Conservation (phyloP, 2,329 filamentous ascomycete species). For the Onygenales sp. region DNA sequence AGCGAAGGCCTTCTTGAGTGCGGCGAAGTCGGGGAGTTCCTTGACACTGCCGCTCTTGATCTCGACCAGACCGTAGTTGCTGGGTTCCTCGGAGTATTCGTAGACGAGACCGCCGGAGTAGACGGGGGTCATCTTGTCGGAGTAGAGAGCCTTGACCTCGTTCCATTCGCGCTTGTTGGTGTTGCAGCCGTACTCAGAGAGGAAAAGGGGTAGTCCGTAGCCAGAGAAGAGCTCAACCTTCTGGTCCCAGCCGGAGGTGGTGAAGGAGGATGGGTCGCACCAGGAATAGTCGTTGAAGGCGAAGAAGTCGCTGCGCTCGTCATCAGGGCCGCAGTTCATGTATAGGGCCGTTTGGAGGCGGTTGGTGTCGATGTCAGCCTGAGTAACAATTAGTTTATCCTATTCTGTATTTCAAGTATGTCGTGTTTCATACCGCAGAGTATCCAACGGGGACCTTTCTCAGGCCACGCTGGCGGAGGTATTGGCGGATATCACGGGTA, state of each 20-base stretch:
- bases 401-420: neutral
- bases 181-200: slow-evolving; percentile 91
- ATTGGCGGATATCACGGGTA: slow-evolving; percentile 67
- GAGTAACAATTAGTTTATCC: neutral
- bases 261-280: slow-evolving; percentile 71
- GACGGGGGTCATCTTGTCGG: slow-evolving; percentile 68
- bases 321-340: slow-evolving; percentile 85
- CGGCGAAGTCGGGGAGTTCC: slow-evolving; percentile 54
- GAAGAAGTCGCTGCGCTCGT: slow-evolving; percentile 78
- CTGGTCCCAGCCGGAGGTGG: slow-evolving; percentile 66
- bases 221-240: slow-evolving; percentile 82
- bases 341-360: slow-evolving; percentile 78
- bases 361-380: slow-evolving; percentile 74
- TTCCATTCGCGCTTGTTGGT: slow-evolving; percentile 71
- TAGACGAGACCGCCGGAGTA: slow-evolving; percentile 97
- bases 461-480: slow-evolving; percentile 52
- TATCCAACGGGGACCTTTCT: slow-evolving; percentile 66
- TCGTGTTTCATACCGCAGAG: slow-evolving; percentile 35
- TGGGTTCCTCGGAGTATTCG: slow-evolving; percentile 76
- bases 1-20: slow-evolving; percentile 42
- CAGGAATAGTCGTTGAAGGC: slow-evolving; percentile 78
- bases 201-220: slow-evolving; percentile 84
- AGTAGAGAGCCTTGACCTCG: slow-evolving; percentile 74
- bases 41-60: slow-evolving; percentile 42
- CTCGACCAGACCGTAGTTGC: slow-evolving; percentile 70